Conservation (phyloP, 352 stramenopile genomes). For the Globisporangium lucens region DNA sequence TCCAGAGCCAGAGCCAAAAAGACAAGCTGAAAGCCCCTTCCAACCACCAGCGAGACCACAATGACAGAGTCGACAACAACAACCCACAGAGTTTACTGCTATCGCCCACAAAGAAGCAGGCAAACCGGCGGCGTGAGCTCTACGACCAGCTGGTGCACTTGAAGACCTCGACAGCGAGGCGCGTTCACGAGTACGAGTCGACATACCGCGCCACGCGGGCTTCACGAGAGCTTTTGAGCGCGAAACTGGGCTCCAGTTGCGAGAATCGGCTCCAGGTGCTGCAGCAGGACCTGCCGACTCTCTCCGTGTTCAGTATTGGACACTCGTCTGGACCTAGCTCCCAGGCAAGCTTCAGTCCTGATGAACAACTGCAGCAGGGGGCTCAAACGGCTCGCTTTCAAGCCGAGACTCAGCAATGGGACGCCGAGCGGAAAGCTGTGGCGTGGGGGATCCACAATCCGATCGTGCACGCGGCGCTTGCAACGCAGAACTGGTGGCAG, state of each 20-base stretch:
- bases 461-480: slow-evolving; percentile 28
- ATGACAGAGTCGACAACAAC: background rate
- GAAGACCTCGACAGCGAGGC: slow-evolving; percentile 22
- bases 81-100: background rate
- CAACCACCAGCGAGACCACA: background rate
- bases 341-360: background rate
- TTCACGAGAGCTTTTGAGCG: slow-evolving; percentile 19
- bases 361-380: background rate
- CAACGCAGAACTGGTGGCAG: slow-evolving; percentile 46
- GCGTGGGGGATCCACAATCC: slow-evolving; percentile 43
- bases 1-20: slow-evolving; percentile 3
- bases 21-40: slow-evolving; percentile 9
- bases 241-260: slow-evolving; percentile 36
- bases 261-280: slow-evolving; percentile 39
- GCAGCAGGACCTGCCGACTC: slow-evolving; percentile 11
- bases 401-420: slow-evolving; percentile 12
- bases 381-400: slow-evolving; percentile 14
- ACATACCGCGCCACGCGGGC: slow-evolving; percentile 12
- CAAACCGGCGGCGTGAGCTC: slow-evolving; percentile 30
- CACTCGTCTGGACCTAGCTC: background rate
- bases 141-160: slow-evolving; percentile 41
- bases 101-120: slow-evolving; percentile 12
- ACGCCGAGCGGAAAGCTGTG: slow-evolving; percentile 17
- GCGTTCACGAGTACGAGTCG: slow-evolving; percentile 20
- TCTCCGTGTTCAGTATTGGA: background rate